phyloP scores from a whole-genome alignment of 306 rosid species.

The Cucumis hystrix region DNA sequence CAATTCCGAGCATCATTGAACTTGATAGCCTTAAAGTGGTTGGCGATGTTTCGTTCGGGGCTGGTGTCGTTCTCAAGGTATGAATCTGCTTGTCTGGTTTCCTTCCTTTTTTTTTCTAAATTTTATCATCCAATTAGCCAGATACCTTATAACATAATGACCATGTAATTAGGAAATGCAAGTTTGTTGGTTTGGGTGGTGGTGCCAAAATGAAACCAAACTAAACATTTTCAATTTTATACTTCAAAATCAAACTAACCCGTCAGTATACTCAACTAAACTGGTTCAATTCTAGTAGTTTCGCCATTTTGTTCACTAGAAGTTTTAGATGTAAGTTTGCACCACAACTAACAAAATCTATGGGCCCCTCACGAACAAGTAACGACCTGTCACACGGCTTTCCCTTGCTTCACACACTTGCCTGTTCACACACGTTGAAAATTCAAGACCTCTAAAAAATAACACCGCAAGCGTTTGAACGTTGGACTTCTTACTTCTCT shows the following conservation, averaged over 20 bases:
- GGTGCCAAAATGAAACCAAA: neutral
- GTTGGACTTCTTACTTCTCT: neutral
- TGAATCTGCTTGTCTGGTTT: neutral
- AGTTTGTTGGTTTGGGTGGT: neutral
- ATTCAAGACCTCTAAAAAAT: neutral
- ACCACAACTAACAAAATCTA: neutral
- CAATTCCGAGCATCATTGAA: slow-evolving; percentile 83
- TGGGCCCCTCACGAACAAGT: neutral
- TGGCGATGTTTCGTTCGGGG: slow-evolving; percentile 95
- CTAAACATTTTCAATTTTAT: neutral
- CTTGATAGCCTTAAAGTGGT: slow-evolving; percentile 79
- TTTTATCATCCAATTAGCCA: neutral
- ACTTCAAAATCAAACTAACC: neutral
- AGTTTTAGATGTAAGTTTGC: neutral
- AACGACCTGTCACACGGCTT: neutral
- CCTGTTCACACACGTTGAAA: too few relatives aligned
- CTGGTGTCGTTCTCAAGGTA: slow-evolving; percentile 76
- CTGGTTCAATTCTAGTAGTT: neutral
- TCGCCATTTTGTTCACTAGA: neutral
- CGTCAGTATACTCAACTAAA: neutral
- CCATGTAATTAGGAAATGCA: neutral
- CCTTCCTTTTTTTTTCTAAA: neutral
- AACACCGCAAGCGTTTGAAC: neutral
- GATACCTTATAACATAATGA: neutral
- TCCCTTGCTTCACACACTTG: neutral